Evolutionary conservation across 345 rosid species (phyloP), one percentile per base, ranked within the genome.

Genomic region (Kernera saxatilis): DNA sequence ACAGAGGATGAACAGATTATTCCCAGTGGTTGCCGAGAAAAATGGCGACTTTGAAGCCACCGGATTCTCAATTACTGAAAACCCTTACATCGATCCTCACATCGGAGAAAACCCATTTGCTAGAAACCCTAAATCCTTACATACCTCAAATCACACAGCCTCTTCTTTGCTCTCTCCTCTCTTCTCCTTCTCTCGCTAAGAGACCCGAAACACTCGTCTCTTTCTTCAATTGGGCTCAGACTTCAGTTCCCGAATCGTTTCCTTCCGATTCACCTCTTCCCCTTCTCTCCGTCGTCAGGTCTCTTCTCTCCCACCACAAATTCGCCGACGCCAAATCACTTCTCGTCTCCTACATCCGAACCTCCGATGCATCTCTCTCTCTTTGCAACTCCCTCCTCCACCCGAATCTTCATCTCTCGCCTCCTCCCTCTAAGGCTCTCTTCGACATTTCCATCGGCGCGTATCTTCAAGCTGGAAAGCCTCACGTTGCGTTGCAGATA

Each of bases 271-370:
- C 84, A 1, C 85, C 91, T 14, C 78, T 80, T 62, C 82, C 87
- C 15, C 87, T 90, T 69, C 83, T 87, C 74, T 71, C 85, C 74
- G 80, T 90, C 53, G 83, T 87, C 30, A 84, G 83, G 39, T 67
- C 86, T 18, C 83, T 92, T 49, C 73, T 88, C 75, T 50, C 67
- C 18, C 75, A 76, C 80, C 66, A 78, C 68, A 85, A 88, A 58
- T 88, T 82, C 83, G n/a, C 82, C 54, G 88, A 85, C 62, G 93
- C 96, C 45, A 90, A 77, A 36, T 72, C 89, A 3, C 88, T 91
- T 18, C 82, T 89, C 48, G 75, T 77, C 35, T 69, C 91, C 22
- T 85, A 86, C 78, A 86, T 91, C 53, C 12, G 5, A 0, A 51
- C 84, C 58, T 72, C 84, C 33, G 94, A 86, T 57, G 64, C 74